These are phyloP conservation scores for Fistulina hepatica DNA, from an alignment of 1,284 basidiomycete genomes.

Conservation along the genomic window DNA sequence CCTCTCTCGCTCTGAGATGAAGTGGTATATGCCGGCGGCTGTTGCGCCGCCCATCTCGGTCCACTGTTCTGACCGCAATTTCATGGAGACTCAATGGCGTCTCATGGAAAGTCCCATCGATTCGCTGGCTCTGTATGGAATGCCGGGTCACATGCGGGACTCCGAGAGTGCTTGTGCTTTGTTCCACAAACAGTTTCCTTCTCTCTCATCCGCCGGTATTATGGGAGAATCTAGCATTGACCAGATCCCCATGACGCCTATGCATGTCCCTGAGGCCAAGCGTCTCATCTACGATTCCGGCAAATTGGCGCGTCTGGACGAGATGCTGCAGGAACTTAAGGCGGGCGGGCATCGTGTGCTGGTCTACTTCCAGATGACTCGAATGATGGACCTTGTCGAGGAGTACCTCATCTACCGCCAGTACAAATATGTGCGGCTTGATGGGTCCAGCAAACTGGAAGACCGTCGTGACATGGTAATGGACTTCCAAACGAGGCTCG, in stretches of 20 bases:
- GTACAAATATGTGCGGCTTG: slow-evolving; percentile 94
- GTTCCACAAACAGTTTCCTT: slow-evolving; percentile 47
- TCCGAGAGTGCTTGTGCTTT: slow-evolving; percentile 41
- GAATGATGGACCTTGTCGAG: slow-evolving; percentile 99
- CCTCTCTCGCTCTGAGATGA: slow-evolving; percentile 67
- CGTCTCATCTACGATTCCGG: slow-evolving; percentile 95
- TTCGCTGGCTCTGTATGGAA: slow-evolving; percentile 76
- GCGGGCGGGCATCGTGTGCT: slow-evolving; percentile 89
- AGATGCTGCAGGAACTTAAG: slow-evolving; percentile 86
- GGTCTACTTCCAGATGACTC: slow-evolving; percentile 99
- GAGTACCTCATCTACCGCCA: slow-evolving; percentile 97
- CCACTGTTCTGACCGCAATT: slow-evolving; percentile 69
- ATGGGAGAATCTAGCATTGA: slow-evolving; percentile 55
- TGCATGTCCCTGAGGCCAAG: slow-evolving; percentile 94
- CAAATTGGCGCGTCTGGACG: slow-evolving; percentile 88
- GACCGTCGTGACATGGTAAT: slow-evolving; percentile 99
- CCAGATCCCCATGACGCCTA: slow-evolving; percentile 76
- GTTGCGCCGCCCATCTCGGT: slow-evolving; percentile 79
- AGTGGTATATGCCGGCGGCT: slow-evolving; percentile 74
- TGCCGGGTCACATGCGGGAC: slow-evolving; percentile 61
- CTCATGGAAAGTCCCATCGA: slow-evolving; percentile 59
- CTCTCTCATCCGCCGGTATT: slow-evolving; percentile 60
- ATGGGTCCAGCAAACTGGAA: slow-evolving; percentile 92
- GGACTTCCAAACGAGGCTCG: slow-evolving; percentile 90
- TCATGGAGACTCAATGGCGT: slow-evolving; percentile 61